Conservation (phyloP, 2,329 filamentous ascomycete genomes). For the Nannizzia gypsea region DNA sequence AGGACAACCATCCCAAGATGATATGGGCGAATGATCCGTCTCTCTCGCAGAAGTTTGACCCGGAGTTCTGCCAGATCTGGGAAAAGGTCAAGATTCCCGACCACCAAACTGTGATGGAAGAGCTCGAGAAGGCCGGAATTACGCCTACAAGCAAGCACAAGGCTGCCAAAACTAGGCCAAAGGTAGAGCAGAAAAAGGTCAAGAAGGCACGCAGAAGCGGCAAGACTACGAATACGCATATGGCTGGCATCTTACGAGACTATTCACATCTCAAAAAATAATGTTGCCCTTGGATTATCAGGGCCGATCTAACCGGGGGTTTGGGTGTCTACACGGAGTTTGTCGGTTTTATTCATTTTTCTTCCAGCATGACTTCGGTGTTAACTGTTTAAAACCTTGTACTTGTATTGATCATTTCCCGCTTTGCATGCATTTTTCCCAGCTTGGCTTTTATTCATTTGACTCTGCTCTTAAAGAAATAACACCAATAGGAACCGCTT, state of each 20-base stretch:
- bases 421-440: background rate
- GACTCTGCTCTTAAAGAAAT: background rate
- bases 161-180: conserved; percentile 45
- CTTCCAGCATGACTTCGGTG: background rate
- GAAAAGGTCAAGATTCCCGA: conserved; percentile 65
- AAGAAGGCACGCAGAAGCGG: conserved; percentile 62
- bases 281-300: background rate
- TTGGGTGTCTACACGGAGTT: background rate
- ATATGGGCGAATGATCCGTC: conserved; percentile 83
- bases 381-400: background rate
- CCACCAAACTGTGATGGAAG: conserved; percentile 62
- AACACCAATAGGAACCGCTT: background rate
- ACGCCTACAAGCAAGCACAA: conserved; percentile 77
- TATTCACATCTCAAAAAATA: conserved; percentile 41
- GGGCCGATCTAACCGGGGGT: background rate
- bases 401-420: background rate
- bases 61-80: conserved; percentile 77
- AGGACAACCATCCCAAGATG: conserved; percentile 74
- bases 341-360: background rate
- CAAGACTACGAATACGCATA: conserved; percentile 79
- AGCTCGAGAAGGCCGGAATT: conserved; percentile 64
- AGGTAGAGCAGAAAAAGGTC: conserved; percentile 55
- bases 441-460: background rate
- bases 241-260: conserved; percentile 70
- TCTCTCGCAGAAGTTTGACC: conserved; percentile 62